Evolutionary conservation across 2,329 filamentous ascomycete species (phyloP).

Genomic region (Diaporthe vaccinii): DNA sequence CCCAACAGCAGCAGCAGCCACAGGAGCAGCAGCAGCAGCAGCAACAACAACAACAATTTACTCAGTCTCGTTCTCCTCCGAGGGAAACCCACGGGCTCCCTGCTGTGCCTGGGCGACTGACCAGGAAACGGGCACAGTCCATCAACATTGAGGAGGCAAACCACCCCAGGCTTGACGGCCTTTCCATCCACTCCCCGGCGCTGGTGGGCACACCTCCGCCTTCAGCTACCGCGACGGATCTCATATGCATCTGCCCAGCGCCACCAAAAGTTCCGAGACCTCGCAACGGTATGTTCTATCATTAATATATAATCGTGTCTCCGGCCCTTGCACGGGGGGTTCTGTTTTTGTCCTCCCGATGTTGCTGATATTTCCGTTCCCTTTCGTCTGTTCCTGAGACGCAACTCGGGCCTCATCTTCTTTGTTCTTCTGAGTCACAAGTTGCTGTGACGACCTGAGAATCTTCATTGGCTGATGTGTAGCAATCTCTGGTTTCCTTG

Average conservation of each 20-base stretch:
- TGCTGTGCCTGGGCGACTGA: constrained; percentile 42
- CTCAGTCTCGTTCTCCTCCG: constrained; percentile 13
- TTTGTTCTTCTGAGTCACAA: constrained; percentile 40
- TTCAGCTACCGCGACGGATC: constrained; percentile 52
- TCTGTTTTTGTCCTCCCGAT: constrained; percentile 37
- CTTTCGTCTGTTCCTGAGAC: constrained; percentile 42
- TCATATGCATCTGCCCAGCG: constrained; percentile 69
- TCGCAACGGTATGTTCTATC: constrained; percentile 66
- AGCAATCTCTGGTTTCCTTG: constrained; percentile 41
- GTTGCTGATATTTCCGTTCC: background rate
- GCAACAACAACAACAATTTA: background rate
- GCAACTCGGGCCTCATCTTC: constrained; percentile 36
- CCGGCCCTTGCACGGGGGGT: constrained; percentile 35
- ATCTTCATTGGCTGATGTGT: constrained; percentile 27
- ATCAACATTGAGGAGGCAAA: constrained; percentile 61
- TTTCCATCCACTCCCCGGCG: constrained; percentile 54
- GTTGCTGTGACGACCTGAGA: constrained; percentile 22
- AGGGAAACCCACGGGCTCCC: constrained; percentile 24
- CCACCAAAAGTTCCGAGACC: constrained; percentile 70
- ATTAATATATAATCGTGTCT: constrained; percentile 34
- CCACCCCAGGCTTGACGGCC: constrained; percentile 51
- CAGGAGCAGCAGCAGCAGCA: background rate
- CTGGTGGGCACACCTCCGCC: constrained; percentile 42
- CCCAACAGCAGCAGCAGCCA: constrained; percentile 26
- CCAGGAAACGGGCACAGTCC: constrained; percentile 60